Base-by-base conservation (phyloP, 768 basidiomycete species). In the Trametes meyenii region DNA sequence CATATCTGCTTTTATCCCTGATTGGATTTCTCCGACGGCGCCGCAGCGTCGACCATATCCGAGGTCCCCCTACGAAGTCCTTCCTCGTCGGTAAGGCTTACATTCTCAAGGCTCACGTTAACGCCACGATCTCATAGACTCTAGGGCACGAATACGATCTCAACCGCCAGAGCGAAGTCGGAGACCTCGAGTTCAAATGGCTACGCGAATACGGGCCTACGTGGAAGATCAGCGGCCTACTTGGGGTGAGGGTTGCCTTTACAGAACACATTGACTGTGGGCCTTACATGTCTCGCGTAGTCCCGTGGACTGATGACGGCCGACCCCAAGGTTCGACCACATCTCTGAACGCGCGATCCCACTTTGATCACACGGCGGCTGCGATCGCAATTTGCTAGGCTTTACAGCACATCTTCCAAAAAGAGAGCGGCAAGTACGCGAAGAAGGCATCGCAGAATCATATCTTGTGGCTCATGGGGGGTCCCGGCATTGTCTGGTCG, bases 341-440 rank as follows among this genome's bases (percentile, higher is more conserved):
- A 26, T 23, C 4, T 3, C 14, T 43, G 39, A 44, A 19, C 44
- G 19, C 13, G 43, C 61, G 39, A 1, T 42, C 42, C 24, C 29
- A 33, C 55, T 51, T 2, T 4, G 11, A 26, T 5, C 17, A 10
- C 19, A 5, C 2, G 2, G 11, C 26, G 2, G 16, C 7, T 1
- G 12, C 3, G 14, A 5, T 0, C 2, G 23, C 0, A 51, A 33
- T 2, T 5, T 17, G 6, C 0, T 52, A 72, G 60, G 71, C 68
- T 0, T 21, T 72, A 39, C 72, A 72, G 21, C 66, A 69, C 39
- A 67, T 70, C 17, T 64, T 61, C 12, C 67, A 73, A 13, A 66
- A 65, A 17, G 66, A 69, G 2, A 66, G 64, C 16, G 71, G 71
- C 45, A 62, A 59, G 43, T 73, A 66, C 51, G 48, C 43, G 29